phyloP scores from a whole-genome alignment of 2,329 filamentous ascomycete species.

The Colletotrichum musicola region DNA sequence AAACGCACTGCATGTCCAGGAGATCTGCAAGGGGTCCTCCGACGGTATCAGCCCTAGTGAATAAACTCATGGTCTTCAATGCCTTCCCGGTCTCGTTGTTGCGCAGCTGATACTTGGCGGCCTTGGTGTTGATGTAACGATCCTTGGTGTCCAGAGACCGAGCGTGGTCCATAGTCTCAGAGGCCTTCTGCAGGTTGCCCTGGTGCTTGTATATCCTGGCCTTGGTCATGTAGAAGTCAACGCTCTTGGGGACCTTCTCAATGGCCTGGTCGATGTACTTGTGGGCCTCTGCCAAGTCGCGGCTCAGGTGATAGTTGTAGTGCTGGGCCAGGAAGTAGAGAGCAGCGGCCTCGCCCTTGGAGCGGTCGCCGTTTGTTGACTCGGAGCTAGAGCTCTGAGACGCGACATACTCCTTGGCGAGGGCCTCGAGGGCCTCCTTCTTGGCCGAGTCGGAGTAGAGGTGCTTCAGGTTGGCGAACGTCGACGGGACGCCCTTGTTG shows the following conservation, averaged over 20 bases:
- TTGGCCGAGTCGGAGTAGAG: conserved; percentile 85
- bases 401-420: conserved; percentile 84
- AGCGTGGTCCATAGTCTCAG: conserved; percentile 89
- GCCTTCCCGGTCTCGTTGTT: conserved; percentile 92
- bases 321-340: conserved; percentile 97
- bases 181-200: conserved; percentile 82
- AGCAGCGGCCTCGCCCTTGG: conserved; percentile 80
- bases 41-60: conserved; percentile 90
- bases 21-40: conserved; percentile 92
- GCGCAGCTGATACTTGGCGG: conserved; percentile 94
- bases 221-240: conserved; percentile 95
- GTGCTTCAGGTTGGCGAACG: conserved; percentile 96
- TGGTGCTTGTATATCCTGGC: conserved; percentile 94
- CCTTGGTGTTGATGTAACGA: conserved; percentile 98
- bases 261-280: conserved; percentile 88
- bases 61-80: conserved; percentile 89
- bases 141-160: conserved; percentile 89
- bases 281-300: conserved; percentile 84
- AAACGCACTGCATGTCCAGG: conserved; percentile 98
- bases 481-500: conserved; percentile 92
- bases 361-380: conserved; percentile 57
- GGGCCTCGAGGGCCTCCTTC: conserved; percentile 77
- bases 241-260: conserved; percentile 80
- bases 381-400: conserved; percentile 64
- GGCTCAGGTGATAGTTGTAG: conserved; percentile 92